phyloP scores from a whole-genome alignment of 148 eudicot species.

The Rhododendron griersonianum region DNA sequence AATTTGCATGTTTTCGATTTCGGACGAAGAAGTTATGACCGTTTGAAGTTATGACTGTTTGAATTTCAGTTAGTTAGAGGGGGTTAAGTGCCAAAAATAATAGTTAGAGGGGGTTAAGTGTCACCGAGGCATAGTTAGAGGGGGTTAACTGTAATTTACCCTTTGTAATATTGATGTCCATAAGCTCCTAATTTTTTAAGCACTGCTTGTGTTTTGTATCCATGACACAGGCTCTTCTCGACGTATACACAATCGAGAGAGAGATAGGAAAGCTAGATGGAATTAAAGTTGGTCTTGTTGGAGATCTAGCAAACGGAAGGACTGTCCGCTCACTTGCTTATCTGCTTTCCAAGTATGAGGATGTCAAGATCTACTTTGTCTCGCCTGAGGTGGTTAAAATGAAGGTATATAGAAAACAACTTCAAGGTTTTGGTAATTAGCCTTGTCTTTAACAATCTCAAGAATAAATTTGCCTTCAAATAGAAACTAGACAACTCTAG shows the following conservation, averaged over 20 bases:
- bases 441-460: neutral
- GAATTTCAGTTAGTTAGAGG: too few species aligned
- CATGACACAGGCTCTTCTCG: slow-evolving; percentile 71
- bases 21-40: too few species aligned
- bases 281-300: slow-evolving; percentile 89
- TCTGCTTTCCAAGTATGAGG: slow-evolving; percentile 72
- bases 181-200: neutral
- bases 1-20: too few species aligned
- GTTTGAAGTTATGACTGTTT: too few species aligned
- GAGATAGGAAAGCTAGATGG: slow-evolving; percentile 92
- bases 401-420: slow-evolving; percentile 52
- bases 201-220: neutral
- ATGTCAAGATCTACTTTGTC: slow-evolving; percentile 88
- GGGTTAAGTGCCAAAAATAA: too few species aligned
- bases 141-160: too few species aligned
- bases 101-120: too few species aligned
- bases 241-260: slow-evolving; percentile 86
- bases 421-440: neutral
- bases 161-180: neutral
- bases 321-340: slow-evolving; percentile 95
- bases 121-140: too few species aligned
- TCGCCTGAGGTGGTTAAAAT: slow-evolving; percentile 87
- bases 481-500: neutral
- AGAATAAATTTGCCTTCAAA: neutral
- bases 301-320: slow-evolving; percentile 96